Conservation (phyloP, 257 asterid species). For the Fraxinus cuspidata region DNA sequence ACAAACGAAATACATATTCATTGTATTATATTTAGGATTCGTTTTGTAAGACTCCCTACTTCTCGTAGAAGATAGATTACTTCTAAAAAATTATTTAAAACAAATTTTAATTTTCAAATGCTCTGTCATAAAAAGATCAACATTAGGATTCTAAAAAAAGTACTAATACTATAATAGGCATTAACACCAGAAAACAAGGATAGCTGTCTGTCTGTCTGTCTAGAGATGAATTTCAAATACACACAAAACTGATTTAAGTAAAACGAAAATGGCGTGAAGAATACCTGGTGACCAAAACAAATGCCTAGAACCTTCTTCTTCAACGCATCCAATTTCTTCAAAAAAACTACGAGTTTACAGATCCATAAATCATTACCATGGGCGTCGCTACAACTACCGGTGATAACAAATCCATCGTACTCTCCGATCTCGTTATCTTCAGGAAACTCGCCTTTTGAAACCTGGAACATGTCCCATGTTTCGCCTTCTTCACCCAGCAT, state of each 20-base stretch:
- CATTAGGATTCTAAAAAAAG: background rate
- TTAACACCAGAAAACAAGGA: constrained; percentile 26
- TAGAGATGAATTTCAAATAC: background rate
- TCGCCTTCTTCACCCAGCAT: constrained; percentile 93
- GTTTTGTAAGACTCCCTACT: too few relatives aligned
- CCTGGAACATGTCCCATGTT: constrained; percentile 67
- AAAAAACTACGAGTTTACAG: constrained; percentile 51
- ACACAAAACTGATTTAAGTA: background rate
- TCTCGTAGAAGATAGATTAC: too few relatives aligned
- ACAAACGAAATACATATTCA: background rate
- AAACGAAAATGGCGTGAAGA: background rate
- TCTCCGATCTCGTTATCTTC: constrained; percentile 62
- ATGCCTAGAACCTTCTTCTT: constrained; percentile 77
- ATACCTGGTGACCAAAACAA: constrained; percentile 92
- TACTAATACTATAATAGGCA: too few relatives aligned
- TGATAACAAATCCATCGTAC: constrained; percentile 77
- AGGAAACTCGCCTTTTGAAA: constrained; percentile 76
- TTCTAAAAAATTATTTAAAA: too few relatives aligned
- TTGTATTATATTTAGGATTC: background rate
- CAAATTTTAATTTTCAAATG: too few relatives aligned
- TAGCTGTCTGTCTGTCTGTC: too few relatives aligned
- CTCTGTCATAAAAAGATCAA: background rate
- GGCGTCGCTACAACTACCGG: constrained; percentile 92
- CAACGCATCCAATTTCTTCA: constrained; percentile 59
- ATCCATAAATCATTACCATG: constrained; percentile 83